Percentiles rank a stretch among this genome's conserved stretches.
phyloP scores from a whole-genome alignment of 2,329 filamentous ascomycete genomes.

The Trichophyton equinum region DNA sequence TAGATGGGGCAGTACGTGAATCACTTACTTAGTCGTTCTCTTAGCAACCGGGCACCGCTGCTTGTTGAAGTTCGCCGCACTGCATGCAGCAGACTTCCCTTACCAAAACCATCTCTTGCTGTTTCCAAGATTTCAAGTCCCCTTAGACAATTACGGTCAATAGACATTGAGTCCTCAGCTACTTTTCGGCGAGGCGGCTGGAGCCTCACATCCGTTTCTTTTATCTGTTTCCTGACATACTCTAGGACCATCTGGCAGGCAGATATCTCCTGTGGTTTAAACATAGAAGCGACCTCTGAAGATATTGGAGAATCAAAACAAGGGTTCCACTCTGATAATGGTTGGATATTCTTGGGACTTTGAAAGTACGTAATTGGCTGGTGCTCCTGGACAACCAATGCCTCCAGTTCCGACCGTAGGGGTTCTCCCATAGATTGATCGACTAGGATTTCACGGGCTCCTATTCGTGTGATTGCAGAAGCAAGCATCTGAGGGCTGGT shows the following conservation, averaged over 20 bases:
- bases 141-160: slow-evolving; percentile 83
- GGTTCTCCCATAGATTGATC: slow-evolving; percentile 49
- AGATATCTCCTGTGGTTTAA: slow-evolving; percentile 56
- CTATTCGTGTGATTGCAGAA: slow-evolving; percentile 71
- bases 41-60: slow-evolving; percentile 72
- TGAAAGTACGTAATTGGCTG: slow-evolving; percentile 63
- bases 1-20: background rate
- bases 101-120: slow-evolving; percentile 62
- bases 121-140: slow-evolving; percentile 83
- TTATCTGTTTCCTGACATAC: slow-evolving; percentile 69
- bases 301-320: slow-evolving; percentile 66
- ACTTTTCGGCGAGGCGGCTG: slow-evolving; percentile 68
- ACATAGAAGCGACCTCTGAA: slow-evolving; percentile 39
- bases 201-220: slow-evolving; percentile 65
- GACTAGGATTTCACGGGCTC: slow-evolving; percentile 72
- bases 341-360: slow-evolving; percentile 31
- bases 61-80: slow-evolving; percentile 82
- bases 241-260: slow-evolving; percentile 72
- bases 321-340: slow-evolving; percentile 54
- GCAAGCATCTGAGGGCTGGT: slow-evolving; percentile 58
- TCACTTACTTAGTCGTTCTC: slow-evolving; percentile 59
- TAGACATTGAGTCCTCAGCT: slow-evolving; percentile 65
- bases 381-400: slow-evolving; percentile 60
- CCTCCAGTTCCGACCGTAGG: slow-evolving; percentile 50
- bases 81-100: slow-evolving; percentile 81